phyloP scores from a whole-genome alignment of 768 basidiomycete genomes.

The Phaffia australis region DNA sequence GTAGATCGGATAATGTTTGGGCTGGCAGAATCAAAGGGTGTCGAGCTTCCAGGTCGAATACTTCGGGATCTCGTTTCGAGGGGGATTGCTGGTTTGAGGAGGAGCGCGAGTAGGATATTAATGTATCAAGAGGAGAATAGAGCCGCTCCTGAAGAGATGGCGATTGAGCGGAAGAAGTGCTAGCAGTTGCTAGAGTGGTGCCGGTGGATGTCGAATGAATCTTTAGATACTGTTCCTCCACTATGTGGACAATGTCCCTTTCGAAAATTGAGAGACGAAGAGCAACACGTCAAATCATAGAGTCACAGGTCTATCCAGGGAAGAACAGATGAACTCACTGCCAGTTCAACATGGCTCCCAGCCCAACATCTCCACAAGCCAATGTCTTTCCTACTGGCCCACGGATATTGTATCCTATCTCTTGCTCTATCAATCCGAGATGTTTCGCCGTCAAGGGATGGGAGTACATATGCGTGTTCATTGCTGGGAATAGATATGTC shows the following conservation, averaged over 20 bases:
- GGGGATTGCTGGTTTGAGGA: too few relatives aligned
- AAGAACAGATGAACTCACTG: background rate
- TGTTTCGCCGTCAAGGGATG: slow-evolving; percentile 85
- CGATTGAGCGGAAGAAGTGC: background rate
- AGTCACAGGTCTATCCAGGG: background rate
- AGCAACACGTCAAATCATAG: background rate
- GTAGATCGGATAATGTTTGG: too few relatives aligned
- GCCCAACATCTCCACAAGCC: slow-evolving; percentile 82
- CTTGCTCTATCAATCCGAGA: slow-evolving; percentile 58
- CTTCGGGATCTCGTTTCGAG: too few relatives aligned
- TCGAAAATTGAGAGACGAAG: background rate
- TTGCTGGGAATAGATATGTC: slow-evolving; percentile 87
- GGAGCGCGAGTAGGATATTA: too few relatives aligned
- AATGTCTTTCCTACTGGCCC: slow-evolving; percentile 80
- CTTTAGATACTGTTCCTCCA: slow-evolving; percentile 30
- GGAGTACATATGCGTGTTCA: slow-evolving; percentile 98
- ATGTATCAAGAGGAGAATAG: too few relatives aligned
- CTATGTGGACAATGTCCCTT: slow-evolving; percentile 52
- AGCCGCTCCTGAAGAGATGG: too few relatives aligned
- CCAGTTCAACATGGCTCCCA: slow-evolving; percentile 98
- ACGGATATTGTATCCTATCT: slow-evolving; percentile 65
- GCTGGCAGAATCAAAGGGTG: too few relatives aligned
- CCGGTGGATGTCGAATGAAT: too few relatives aligned
- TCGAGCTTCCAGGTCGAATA: too few relatives aligned
- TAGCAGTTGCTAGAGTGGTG: too few relatives aligned